Evolutionary conservation across 805 yeast species (phyloP).

Genomic region (Starmerella apis): DNA sequence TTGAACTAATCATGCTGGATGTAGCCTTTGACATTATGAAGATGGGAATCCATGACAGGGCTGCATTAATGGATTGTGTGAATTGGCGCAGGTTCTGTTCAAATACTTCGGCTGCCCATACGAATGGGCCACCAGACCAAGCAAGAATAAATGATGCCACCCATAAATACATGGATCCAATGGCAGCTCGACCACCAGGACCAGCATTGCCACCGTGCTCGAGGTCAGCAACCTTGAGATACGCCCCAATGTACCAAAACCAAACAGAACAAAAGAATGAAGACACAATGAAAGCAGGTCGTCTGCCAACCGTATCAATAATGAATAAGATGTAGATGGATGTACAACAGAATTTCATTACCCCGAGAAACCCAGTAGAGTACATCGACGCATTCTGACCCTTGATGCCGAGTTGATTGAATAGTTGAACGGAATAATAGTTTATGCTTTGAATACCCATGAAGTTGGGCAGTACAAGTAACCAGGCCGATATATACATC

Average conservation of each 20-base stretch:
- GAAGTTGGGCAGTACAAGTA: constrained; percentile 13
- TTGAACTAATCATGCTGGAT: constrained; percentile 9
- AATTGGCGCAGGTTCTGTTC: constrained; percentile 11
- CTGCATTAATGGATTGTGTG: constrained; percentile 12
- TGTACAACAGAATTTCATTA: constrained; percentile 12
- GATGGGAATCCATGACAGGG: constrained; percentile 13
- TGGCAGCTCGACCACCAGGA: constrained; percentile 9
- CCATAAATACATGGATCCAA: constrained; percentile 15
- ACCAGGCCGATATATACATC: constrained; percentile 8
- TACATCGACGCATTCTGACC: constrained; percentile 15
- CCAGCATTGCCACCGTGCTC: constrained; percentile 1
- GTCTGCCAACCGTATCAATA: constrained; percentile 10
- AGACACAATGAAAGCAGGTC: constrained; percentile 12
- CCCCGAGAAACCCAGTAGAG: constrained; percentile 16
- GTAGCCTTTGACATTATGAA: constrained; percentile 16
- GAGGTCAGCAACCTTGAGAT: constrained; percentile 8
- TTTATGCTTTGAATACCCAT: constrained; percentile 17
- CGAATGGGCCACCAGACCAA: constrained; percentile 16
- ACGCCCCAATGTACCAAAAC: constrained; percentile 17
- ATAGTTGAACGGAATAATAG: constrained; percentile 12
- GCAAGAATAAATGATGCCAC: constrained; percentile 13
- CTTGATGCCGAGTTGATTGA: constrained; percentile 12
- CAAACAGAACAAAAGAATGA: constrained; percentile 8
- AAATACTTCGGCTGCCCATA: constrained; percentile 16
- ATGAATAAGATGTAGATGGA: constrained; percentile 11